Evolutionary conservation across 2,329 filamentous ascomycete genomes (phyloP).

Genomic region (Clarireedia sp.): DNA sequence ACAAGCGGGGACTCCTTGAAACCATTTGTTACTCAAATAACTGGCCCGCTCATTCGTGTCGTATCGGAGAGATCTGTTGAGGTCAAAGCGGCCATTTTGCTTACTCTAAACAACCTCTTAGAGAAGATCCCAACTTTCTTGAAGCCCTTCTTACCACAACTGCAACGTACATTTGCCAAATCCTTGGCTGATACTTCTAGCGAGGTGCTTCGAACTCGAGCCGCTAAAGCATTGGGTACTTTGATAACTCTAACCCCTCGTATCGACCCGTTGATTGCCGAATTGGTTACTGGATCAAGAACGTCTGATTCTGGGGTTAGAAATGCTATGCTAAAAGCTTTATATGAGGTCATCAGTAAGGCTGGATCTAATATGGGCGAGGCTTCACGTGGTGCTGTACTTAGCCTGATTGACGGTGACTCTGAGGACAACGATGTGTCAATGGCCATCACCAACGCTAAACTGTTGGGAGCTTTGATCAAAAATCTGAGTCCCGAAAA

Average conservation of each 20-base stretch:
- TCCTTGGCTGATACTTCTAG: constrained; percentile 89
- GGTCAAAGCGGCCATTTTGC: constrained; percentile 88
- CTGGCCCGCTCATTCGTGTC: constrained; percentile 92
- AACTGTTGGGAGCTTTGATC: constrained; percentile 80
- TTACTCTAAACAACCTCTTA: constrained; percentile 88
- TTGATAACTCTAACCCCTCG: constrained; percentile 92
- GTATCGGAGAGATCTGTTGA: constrained; percentile 94
- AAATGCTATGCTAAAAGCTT: constrained; percentile 92
- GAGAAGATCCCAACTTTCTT: constrained; percentile 95
- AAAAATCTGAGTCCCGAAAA: constrained; percentile 73
- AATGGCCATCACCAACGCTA: constrained; percentile 85
- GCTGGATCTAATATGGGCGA: constrained; percentile 94
- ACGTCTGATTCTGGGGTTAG: constrained; percentile 79
- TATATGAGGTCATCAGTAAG: constrained; percentile 95
- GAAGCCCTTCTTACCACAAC: constrained; percentile 92
- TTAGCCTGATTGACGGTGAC: constrained; percentile 82
- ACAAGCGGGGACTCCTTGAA: constrained; percentile 82
- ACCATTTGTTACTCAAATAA: constrained; percentile 95
- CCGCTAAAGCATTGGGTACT: constrained; percentile 88
- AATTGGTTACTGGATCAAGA: constrained; percentile 92
- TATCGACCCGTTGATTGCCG: constrained; percentile 85
- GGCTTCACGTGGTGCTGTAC: constrained; percentile 73
- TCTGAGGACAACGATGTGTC: constrained; percentile 63
- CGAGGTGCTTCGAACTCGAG: constrained; percentile 76
- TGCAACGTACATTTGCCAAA: constrained; percentile 95